Evolutionary conservation across 2,329 filamentous ascomycete species (phyloP), one percentile per base, ranked within the genome.

Genomic region (Chaetomium sp.): DNA sequence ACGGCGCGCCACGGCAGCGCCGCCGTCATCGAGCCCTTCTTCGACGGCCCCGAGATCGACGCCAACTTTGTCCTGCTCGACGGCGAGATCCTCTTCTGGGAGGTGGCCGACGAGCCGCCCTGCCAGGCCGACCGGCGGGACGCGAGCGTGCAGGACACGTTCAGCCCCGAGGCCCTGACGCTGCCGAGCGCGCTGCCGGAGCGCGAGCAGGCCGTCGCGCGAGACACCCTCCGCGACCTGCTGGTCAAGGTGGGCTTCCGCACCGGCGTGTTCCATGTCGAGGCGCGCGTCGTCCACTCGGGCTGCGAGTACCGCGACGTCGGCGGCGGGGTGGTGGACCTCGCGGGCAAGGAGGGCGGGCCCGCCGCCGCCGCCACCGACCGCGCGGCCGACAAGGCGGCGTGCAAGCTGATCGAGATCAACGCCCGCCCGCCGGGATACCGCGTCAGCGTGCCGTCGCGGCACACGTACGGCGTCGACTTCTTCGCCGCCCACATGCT

Each of bases 21-120:
- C 0, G 70, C 70, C 2, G 70, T 72, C 31, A 70, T 72, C 27
- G 70, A 72, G 59, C 70, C 70, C 1, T 72, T 72, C 45, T 72
- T 69, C 23, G 68, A 70, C 38, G 70, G 70, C 9, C 70, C 70
- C 10, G 70, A 72, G 27, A 71, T 72, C 27, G 70, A 72, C 57
- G 70, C 63, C 61, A 72, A 72, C 59, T 71, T 72, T 49, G 62
- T 72, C 9, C 62, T 72, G 8, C 64, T 69, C 6, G 68, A 72
- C 55, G 70, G 70, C 21, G 65, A 71, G 38, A 50, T 72, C 5
- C 60, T 71, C 2, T 72, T 71, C 38, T 69, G 16, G 25, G 70
- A 72, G 49, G 66, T 72, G 1, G 69, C 70, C 1, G 70, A 72
- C 49, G 70, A 72, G 56, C 70, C 69, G 8, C 69, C 70, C 27